Evolutionary conservation across 345 rosid genomes (phyloP), one percentile per base, ranked within the genome.

Genomic region (Linum lewisii): DNA sequence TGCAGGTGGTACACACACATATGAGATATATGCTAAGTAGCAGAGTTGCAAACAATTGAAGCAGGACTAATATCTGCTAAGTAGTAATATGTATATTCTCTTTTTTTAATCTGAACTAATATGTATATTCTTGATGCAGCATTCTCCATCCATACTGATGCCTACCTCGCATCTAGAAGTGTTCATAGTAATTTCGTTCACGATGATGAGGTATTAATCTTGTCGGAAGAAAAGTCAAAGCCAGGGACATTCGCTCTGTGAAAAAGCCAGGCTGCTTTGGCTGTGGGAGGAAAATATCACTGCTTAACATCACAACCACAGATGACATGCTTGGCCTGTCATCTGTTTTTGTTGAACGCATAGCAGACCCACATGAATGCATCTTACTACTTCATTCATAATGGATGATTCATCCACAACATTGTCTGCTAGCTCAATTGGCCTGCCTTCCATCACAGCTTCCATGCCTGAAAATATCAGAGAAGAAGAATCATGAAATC

Each of bases 141-240:
- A 11, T 16, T 42, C 11, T 42, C 47, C 34, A 29, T 42, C 18
- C 47, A 42, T 1, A 42, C 18, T 16, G 18, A 42, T 11, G 47
- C 47, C 56, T 52, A 52, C 56, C 56, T 52, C 5, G 56, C 56
- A 20, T 52, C 56, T 52, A 52, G 56, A 19, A 52, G 25, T 21
- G 56, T n/a, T n/a, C 21, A 52, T 20, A 5, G 24, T 52, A 21
- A 52, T 15, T 21, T 52, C 56, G 20, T 52, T 52, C 25, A 52
- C 23, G n/a, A n/a, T 11, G 56, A 52, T 24, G 24, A 11, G 18
- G 47, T 11, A 42, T 1, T 4, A 42, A 11, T 11, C 47, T 42
- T 42, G 13, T 42, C 47, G 4, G 47, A 42, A 16, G 47, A 11
- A 4, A 16, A 42, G 1, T 42, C 18, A 0, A 16, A 19, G 24